phyloP scores from a whole-genome alignment of 805 yeast species.

The Nakazawaea pomicola region DNA sequence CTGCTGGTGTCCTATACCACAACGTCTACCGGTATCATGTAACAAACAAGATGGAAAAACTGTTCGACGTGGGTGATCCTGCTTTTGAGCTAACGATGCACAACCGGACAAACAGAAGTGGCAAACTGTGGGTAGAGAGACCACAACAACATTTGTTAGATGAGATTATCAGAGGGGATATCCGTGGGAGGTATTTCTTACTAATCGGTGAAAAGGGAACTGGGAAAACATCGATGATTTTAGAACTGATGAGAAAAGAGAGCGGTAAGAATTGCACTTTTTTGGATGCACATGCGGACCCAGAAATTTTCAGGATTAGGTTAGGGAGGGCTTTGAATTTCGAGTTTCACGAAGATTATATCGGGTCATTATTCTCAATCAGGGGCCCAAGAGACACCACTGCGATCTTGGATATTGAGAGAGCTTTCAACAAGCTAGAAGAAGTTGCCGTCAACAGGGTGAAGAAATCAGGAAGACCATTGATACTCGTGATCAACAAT shows the following conservation, averaged over 20 bases:
- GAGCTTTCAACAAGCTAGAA: slow-evolving; percentile 75
- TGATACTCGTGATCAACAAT: slow-evolving; percentile 67
- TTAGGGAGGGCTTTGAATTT: slow-evolving; percentile 73
- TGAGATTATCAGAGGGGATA: slow-evolving; percentile 58
- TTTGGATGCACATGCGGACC: slow-evolving; percentile 81
- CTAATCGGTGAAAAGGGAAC: slow-evolving; percentile 84
- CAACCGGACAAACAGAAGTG: slow-evolving; percentile 31
- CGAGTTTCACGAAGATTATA: slow-evolving; percentile 73
- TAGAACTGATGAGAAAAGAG: slow-evolving; percentile 64
- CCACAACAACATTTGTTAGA: slow-evolving; percentile 63
- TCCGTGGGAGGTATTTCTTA: slow-evolving; percentile 63
- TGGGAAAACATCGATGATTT: slow-evolving; percentile 72
- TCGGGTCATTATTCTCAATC: slow-evolving; percentile 75
- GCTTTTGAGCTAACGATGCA: slow-evolving; percentile 58
- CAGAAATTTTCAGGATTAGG: slow-evolving; percentile 73
- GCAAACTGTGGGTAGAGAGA: slow-evolving; percentile 62
- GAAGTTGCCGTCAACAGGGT: slow-evolving; percentile 57
- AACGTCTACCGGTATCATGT: slow-evolving; percentile 55
- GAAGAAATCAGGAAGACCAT: slow-evolving; percentile 42
- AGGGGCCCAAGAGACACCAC: slow-evolving; percentile 85
- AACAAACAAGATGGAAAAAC: slow-evolving; percentile 54
- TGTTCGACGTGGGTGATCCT: slow-evolving; percentile 66
- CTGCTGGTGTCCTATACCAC: slow-evolving; percentile 72
- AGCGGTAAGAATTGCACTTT: slow-evolving; percentile 61
- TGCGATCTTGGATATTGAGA: slow-evolving; percentile 73